Percentiles rank a stretch among this genome's conserved stretches.
Evolutionary conservation across 371 early-diverging fungal genomes (phyloP).

Genomic region (Capniomyces stellatus): DNA sequence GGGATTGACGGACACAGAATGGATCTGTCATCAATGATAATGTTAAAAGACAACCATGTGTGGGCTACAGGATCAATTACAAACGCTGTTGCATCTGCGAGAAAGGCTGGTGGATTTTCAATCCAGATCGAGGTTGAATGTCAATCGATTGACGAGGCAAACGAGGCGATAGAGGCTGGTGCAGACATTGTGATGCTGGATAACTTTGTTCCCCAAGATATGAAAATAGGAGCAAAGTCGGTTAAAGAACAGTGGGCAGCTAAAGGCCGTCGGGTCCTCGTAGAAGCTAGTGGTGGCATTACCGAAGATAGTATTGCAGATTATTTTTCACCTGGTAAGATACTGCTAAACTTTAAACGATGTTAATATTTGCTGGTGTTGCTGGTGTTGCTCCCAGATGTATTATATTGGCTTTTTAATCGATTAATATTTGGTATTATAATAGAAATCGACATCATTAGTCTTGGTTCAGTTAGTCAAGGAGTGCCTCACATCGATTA

Average conservation of each 20-base stretch:
- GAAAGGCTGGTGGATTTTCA: slow-evolving; percentile 71
- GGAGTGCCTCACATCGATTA: slow-evolving; percentile 91
- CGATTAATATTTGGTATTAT: neutral
- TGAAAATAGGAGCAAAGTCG: slow-evolving; percentile 40
- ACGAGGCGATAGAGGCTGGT: slow-evolving; percentile 91
- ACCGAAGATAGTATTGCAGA: slow-evolving; percentile 63
- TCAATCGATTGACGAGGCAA: slow-evolving; percentile 72
- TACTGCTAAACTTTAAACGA: slow-evolving; percentile 13
- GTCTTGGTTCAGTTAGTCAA: slow-evolving; percentile 83
- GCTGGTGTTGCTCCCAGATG: neutral
- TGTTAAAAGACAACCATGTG: slow-evolving; percentile 97
- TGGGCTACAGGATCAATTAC: slow-evolving; percentile 92
- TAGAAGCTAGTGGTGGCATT: slow-evolving; percentile 92
- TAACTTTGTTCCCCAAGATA: slow-evolving; percentile 45
- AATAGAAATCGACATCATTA: slow-evolving; percentile 75
- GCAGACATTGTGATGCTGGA: slow-evolving; percentile 94
- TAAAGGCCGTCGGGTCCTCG: slow-evolving; percentile 44
- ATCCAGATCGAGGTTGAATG: slow-evolving; percentile 96
- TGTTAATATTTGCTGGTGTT: neutral
- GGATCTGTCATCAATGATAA: slow-evolving; percentile 93
- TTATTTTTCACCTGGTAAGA: slow-evolving; percentile 57
- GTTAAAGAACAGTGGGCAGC: slow-evolving; percentile 56
- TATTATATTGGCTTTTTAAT: neutral
- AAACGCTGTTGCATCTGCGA: slow-evolving; percentile 62
- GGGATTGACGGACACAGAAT: slow-evolving; percentile 92